Conservation (phyloP, 164 flowering plant genomes). For the Litsea cubeba region DNA sequence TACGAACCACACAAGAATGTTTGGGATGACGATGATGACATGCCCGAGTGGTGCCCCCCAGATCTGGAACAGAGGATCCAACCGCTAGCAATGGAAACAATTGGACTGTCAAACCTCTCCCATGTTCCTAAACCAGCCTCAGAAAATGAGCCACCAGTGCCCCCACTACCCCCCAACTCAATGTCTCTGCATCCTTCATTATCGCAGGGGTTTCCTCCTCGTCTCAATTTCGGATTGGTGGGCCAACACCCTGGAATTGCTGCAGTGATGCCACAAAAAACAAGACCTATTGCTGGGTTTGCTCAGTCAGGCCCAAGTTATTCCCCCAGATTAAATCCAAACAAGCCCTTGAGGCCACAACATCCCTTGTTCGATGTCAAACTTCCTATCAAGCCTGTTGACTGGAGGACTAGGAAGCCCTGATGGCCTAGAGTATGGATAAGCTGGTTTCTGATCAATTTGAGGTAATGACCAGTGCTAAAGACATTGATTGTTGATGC, state of each 20-base stretch:
- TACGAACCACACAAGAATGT: constrained; percentile 13
- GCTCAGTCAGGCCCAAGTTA: neutral
- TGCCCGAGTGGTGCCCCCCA: constrained; percentile 61
- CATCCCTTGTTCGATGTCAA: neutral
- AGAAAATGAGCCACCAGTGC: constrained; percentile 4
- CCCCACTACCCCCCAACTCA: constrained; percentile 6
- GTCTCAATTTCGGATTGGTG: no score
- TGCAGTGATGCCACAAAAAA: neutral
- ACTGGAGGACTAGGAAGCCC: neutral
- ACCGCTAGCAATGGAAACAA: constrained; percentile 1
- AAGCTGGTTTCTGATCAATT: neutral
- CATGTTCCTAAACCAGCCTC: constrained; percentile 4
- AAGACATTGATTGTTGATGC: neutral
- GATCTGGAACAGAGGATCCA: constrained; percentile 13
- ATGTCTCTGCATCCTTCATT: constrained; percentile 3
- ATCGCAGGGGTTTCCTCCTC: constrained; percentile 10
- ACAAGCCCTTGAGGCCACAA: neutral
- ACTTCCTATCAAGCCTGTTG: neutral
- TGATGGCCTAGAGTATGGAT: neutral
- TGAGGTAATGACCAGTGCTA: neutral
- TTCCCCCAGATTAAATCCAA: neutral
- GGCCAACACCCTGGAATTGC: neutral
- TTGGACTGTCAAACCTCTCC: constrained; percentile 10
- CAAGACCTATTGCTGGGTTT: neutral
- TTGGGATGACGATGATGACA: constrained; percentile 44